phyloP scores from a whole-genome alignment of 495 filamentous ascomycete species.

The Neurospora sp. region DNA sequence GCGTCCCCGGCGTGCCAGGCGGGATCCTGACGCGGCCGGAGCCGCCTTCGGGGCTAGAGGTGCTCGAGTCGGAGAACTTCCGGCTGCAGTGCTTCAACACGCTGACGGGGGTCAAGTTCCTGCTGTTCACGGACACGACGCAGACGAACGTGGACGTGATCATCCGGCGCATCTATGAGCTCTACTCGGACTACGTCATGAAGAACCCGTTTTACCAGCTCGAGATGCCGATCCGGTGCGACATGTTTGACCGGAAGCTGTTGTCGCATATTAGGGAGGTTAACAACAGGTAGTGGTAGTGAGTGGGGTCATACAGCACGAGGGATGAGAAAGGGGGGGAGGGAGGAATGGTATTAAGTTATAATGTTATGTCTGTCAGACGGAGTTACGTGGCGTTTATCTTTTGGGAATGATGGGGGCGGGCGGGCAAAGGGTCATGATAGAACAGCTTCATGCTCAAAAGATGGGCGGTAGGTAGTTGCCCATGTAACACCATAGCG shows the following conservation, averaged over 20 bases:
- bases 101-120: conserved; percentile 86
- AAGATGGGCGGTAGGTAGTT: not conserved
- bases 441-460: not conserved
- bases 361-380: conserved; percentile 4
- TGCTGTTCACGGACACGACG: conserved; percentile 87
- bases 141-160: conserved; percentile 80
- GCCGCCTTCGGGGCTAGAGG: conserved; percentile 66
- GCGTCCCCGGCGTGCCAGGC: conserved; percentile 36
- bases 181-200: conserved; percentile 97
- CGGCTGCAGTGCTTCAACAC: conserved; percentile 93
- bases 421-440: not conserved
- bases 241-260: conserved; percentile 83
- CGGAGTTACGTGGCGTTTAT: conserved; percentile 15
- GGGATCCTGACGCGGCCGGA: conserved; percentile 43
- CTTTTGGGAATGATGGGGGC: not conserved
- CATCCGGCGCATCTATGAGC: conserved; percentile 76
- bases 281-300: conserved; percentile 35
- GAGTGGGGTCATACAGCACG: not conserved
- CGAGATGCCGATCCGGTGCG: conserved; percentile 94
- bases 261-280: conserved; percentile 57
- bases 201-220: conserved; percentile 98
- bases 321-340: not conserved
- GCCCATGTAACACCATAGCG: not conserved
- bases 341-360: conserved; percentile 1
- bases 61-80: conserved; percentile 84